Evolutionary conservation across 345 rosid species (phyloP).

Genomic region (Salix arbutifolia): DNA sequence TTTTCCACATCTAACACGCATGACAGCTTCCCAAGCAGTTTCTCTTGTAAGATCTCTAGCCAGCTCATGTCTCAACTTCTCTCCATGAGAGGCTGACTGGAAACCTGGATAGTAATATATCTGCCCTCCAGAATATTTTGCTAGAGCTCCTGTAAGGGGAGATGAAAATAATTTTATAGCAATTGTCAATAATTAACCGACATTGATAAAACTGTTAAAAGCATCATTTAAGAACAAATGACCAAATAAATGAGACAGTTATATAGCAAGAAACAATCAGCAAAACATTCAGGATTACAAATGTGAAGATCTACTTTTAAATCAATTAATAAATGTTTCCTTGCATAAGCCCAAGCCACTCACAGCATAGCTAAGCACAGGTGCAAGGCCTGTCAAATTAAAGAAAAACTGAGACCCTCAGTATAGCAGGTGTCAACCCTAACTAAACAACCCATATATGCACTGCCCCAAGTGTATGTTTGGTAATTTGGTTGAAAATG

Average conservation of each 20-base stretch:
- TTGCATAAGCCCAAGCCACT: no score
- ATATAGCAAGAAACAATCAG: not conserved
- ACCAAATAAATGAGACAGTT: not conserved
- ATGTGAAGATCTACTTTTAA: not conserved
- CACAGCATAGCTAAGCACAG: not conserved
- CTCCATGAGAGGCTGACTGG: constrained; percentile 67
- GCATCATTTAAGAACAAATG: not conserved
- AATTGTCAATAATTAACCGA: not conserved
- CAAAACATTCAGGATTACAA: not conserved
- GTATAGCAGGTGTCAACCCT: not conserved
- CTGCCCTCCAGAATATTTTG: constrained; percentile 98
- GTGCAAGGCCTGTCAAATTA: not conserved
- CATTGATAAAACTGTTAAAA: not conserved
- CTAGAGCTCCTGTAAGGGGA: constrained; percentile 63
- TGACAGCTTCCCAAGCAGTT: constrained; percentile 99
- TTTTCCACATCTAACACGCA: constrained; percentile 99
- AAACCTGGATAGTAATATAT: constrained; percentile 86
- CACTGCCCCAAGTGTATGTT: not conserved
- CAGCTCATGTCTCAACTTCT: constrained; percentile 81
- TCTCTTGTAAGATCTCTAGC: constrained; percentile 94
- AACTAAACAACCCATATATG: not conserved
- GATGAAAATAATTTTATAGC: not conserved
- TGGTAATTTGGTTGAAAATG: no score
- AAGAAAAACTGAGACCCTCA: not conserved
- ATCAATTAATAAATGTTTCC: not conserved